Evolutionary conservation across 2,329 filamentous ascomycete genomes (phyloP), one percentile per base, ranked within the genome.

Genomic region (Aureobasidium sp.): DNA sequence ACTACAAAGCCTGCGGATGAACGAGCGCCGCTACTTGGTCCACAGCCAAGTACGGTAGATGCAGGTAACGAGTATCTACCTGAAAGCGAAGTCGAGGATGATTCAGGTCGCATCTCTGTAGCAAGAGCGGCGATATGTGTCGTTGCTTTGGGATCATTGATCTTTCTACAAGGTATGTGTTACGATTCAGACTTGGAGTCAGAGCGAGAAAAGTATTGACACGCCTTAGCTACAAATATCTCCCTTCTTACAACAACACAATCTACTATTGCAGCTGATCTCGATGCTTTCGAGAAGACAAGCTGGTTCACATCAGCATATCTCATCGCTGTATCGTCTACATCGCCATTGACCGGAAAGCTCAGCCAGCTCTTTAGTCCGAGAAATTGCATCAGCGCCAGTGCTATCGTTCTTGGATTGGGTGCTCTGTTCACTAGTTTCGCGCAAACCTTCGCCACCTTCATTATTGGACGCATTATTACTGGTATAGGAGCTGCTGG

Each of bases 251-350:
- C 89, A 6, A 92, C 91, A 62, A 89, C 88, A 1, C 90, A 94
- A 74, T 89, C 87, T 8, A 80, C 80, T 55, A 90, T 95, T 66
- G 89, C 90, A 2, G 82, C 81, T 8, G 89, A 93, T 66, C 78
- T 95, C 1, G 80, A 89, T 73, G 84, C 88, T 1, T 91, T 90
- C 69, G 84, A 86, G 62, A 78, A 85, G 61, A 86, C 85, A 39
- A 88, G 85, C 73, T 95, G 90, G 90, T 91, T 94, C 71, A 91
- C 88, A 8, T 90, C 88, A 36, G 80, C 87, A 2, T 95, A 90
- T 71, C 79, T 94, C 72, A 82, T 90, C 58, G 76, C 79, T 27
- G 75, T 80, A 72, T 80, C 80, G 34, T 82, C 80, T 55, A 74
- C 89, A 13, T 83, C 87, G 0, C 89, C 90, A 0, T 73, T 95